A percentile compares a stretch with the other conserved stretches of the same genome.
phyloP scores from a whole-genome alignment of 352 stramenopile genomes.

The Phytophthora fragariaefolia region DNA sequence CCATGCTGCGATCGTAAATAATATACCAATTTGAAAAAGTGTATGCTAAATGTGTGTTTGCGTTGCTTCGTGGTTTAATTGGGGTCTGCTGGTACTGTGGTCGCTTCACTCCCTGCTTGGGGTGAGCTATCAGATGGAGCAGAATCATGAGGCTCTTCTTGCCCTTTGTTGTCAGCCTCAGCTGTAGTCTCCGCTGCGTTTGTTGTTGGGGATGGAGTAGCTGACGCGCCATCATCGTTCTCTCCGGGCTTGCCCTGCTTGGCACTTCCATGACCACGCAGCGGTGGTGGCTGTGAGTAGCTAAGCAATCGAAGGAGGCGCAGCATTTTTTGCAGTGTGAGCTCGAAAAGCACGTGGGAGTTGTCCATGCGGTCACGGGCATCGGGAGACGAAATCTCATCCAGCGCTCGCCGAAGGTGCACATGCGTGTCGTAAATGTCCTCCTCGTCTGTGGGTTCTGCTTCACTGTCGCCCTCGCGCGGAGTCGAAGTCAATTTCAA shows the following conservation, averaged over 20 bases:
- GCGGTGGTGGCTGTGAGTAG: conserved; percentile 60
- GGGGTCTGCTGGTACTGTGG: conserved; percentile 6
- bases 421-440: conserved; percentile 72
- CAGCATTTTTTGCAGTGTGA: conserved; percentile 74
- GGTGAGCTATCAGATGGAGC: not conserved
- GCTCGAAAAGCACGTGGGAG: conserved; percentile 85
- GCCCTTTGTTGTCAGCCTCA: conserved; percentile 17
- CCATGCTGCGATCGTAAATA: conserved; percentile 16
- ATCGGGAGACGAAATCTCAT: conserved; percentile 70
- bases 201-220: conserved; percentile 6
- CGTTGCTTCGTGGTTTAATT: conserved; percentile 11
- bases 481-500: not conserved
- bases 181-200: conserved; percentile 9
- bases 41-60: too few species aligned
- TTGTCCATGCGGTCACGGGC: conserved; percentile 78
- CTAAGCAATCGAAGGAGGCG: conserved; percentile 75
- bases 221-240: not conserved
- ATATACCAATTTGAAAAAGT: conserved; percentile 33
- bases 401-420: conserved; percentile 67
- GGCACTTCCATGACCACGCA: not conserved
- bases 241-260: conserved; percentile 14
- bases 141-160: conserved; percentile 24
- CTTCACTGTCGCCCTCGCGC: conserved; percentile 16
- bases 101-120: conserved; percentile 23
- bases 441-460: conserved; percentile 31